Percentiles rank a stretch among this genome's conserved stretches.
Conservation (phyloP, 2,329 filamentous ascomycete genomes). For the Pseudogymnoascus sp. region DNA sequence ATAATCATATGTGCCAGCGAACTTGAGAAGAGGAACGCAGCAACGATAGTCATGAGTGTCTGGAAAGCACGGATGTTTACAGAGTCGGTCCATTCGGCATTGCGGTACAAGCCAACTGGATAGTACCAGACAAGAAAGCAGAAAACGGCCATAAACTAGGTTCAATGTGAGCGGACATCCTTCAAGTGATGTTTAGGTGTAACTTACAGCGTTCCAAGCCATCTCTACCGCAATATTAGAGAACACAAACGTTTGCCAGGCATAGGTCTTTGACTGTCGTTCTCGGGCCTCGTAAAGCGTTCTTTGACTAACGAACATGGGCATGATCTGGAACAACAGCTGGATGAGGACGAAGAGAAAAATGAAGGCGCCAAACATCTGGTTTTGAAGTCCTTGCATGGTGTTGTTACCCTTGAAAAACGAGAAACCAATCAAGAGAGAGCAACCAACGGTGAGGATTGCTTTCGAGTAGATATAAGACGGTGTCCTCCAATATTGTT, state of each 20-base stretch:
- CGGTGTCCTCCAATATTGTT: constrained; percentile 69
- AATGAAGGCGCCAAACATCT: constrained; percentile 63
- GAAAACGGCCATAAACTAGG: constrained; percentile 41
- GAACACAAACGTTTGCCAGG: constrained; percentile 22
- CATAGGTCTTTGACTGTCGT: constrained; percentile 5
- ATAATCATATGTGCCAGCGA: constrained; percentile 74
- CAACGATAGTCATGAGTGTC: constrained; percentile 66
- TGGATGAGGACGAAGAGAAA: constrained; percentile 59
- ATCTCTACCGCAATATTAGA: constrained; percentile 64
- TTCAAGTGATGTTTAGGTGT: background rate
- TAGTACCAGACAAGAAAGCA: constrained; percentile 80
- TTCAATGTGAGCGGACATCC: background rate
- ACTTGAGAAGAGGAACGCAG: constrained; percentile 70
- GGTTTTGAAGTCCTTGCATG: constrained; percentile 60
- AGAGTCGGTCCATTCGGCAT: constrained; percentile 53
- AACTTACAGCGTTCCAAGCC: constrained; percentile 69
- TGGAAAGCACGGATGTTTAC: constrained; percentile 62
- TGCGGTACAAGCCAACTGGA: constrained; percentile 65
- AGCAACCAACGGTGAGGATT: constrained; percentile 43
- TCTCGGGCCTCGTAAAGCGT: constrained; percentile 49
- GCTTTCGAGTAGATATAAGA: constrained; percentile 66
- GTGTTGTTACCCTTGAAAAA: constrained; percentile 53
- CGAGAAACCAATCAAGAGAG: constrained; percentile 60
- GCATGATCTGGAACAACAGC: constrained; percentile 56
- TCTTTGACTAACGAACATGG: constrained; percentile 59